phyloP scores from a whole-genome alignment of 2,329 filamentous ascomycete genomes.

The Aspergillus vadensis region DNA sequence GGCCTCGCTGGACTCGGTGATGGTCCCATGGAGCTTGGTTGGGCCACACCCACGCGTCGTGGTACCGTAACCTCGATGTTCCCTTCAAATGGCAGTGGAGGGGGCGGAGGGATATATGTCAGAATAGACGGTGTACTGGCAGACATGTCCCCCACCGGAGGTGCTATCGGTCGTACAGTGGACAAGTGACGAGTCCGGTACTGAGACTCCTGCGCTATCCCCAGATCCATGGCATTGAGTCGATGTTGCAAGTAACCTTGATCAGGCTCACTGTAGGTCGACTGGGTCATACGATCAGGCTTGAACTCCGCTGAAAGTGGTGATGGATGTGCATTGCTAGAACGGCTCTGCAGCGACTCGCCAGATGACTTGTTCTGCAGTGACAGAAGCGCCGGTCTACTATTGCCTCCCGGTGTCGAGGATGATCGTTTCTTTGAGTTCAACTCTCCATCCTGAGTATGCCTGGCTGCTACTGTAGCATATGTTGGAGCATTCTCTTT shows the following conservation, averaged over 20 bases:
- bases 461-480: slow-evolving; percentile 35
- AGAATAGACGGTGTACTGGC: slow-evolving; percentile 30
- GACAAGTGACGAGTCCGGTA: slow-evolving; percentile 28
- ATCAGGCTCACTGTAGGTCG: slow-evolving; percentile 37
- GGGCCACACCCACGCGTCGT: slow-evolving; percentile 20
- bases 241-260: slow-evolving; percentile 23
- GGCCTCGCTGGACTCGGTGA: slow-evolving; percentile 14
- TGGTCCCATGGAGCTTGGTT: slow-evolving; percentile 17
- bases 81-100: slow-evolving; percentile 40
- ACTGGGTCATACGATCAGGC: slow-evolving; percentile 29
- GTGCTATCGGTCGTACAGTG: slow-evolving; percentile 15
- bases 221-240: slow-evolving; percentile 23
- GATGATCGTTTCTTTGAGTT: slow-evolving; percentile 25
- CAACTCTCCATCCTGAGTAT: slow-evolving; percentile 19
- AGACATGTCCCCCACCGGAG: slow-evolving; percentile 25
- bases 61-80: slow-evolving; percentile 36
- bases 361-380: slow-evolving; percentile 33
- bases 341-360: slow-evolving; percentile 33
- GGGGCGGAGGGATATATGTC: slow-evolving; percentile 20
- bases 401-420: slow-evolving; percentile 19
- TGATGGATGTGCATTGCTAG: slow-evolving; percentile 30
- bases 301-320: slow-evolving; percentile 33
- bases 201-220: slow-evolving; percentile 29
- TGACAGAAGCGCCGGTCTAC: slow-evolving; percentile 18
- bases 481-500: slow-evolving; percentile 39